phyloP scores from a whole-genome alignment of 73 alveolate genomes.

The Tetrahymena borealis region DNA sequence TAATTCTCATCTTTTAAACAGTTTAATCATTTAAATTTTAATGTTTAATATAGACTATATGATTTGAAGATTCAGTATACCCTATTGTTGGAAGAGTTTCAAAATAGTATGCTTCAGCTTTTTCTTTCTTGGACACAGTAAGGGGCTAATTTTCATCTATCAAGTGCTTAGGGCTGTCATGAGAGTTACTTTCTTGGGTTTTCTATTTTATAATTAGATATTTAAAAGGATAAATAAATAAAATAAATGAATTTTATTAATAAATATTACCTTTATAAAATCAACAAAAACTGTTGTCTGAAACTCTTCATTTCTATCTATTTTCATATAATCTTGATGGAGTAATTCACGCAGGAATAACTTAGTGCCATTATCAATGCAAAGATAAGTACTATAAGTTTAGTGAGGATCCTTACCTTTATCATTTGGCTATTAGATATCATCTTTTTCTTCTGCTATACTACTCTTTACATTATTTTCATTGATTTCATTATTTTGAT shows the following conservation, averaged over 20 bases:
- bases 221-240: background rate
- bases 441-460: background rate
- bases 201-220: background rate
- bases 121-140: background rate
- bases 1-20: conserved; percentile 20
- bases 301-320: background rate
- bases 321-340: background rate
- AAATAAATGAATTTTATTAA: background rate
- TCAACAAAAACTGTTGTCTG: background rate
- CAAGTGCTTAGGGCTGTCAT: background rate
- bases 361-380: background rate
- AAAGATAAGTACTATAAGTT: background rate
- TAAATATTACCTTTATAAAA: background rate
- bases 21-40: conserved; percentile 10
- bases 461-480: background rate
- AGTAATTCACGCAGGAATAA: background rate
- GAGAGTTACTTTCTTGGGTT: background rate
- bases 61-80: conserved; percentile 28
- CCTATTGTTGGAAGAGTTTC: background rate
- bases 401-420: background rate
- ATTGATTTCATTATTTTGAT: background rate
- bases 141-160: background rate
- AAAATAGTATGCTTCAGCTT: background rate
- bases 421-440: background rate
- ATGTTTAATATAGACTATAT: conserved; percentile 28